Conservation (phyloP, 1,139 yeast species). For the Candida sanyaensis region DNA sequence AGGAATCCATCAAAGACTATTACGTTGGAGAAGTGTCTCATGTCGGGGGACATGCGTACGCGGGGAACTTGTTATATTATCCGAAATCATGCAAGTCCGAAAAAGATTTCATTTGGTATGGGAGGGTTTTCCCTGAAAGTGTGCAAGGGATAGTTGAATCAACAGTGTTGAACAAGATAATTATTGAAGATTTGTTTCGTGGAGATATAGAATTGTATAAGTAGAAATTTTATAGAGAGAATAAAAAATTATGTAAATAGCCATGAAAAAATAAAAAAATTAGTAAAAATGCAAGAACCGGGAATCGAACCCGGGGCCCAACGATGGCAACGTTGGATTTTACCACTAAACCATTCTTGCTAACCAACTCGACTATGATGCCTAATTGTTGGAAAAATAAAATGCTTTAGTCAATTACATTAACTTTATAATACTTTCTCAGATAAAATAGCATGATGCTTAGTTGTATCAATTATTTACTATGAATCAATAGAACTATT, state of each 20-base stretch:
- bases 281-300: constrained; percentile 18
- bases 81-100: constrained; percentile 28
- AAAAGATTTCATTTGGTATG: constrained; percentile 65
- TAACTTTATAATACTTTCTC: no score
- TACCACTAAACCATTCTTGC: constrained; percentile 18
- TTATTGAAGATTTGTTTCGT: constrained; percentile 58
- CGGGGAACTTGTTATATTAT: constrained; percentile 69
- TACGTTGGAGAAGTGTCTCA: constrained; percentile 65
- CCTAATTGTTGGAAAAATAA: no score
- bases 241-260: neutral
- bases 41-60: constrained; percentile 78
- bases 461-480: no score
- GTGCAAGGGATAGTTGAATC: constrained; percentile 66
- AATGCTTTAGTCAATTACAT: no score
- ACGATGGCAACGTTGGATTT: constrained; percentile 21
- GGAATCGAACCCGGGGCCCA: constrained; percentile 22
- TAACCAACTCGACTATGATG: neutral
- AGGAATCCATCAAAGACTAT: constrained; percentile 25
- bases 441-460: no score
- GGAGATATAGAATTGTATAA: constrained; percentile 28
- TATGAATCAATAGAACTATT: no score
- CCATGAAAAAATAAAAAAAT: neutral
- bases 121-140: constrained; percentile 61
- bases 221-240: neutral
- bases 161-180: constrained; percentile 46